Base-by-base conservation (phyloP, 257 asterid genomes). In the Nicotiana paniculata region DNA sequence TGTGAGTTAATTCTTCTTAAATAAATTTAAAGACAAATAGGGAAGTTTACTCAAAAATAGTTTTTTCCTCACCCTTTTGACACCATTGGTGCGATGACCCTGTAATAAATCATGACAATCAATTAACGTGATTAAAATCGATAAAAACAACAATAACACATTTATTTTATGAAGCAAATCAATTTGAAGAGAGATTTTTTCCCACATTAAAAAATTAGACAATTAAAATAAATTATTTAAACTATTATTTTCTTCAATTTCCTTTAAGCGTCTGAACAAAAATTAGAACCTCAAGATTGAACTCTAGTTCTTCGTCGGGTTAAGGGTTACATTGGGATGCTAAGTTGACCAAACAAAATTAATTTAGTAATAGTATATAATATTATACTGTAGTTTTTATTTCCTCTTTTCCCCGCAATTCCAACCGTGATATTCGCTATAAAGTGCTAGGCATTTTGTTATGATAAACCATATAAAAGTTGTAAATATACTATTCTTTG, bases 361-460 rank as follows among this genome's bases (percentile, higher is more conserved):
- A 72, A 72, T 46, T 24, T 4, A 63, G 33, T 48, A 39, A 39
- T 35, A 37, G 9, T 39, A 26, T 15, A 16, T 46, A 24, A 11
- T 2, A 61, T 6, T 46, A 13, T 48, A 24, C 4, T 30, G 32
- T 32, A 30, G 26, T 7, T 75, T 33, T 12, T 12, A 68, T 10
- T 35, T 17, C 77, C 28, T 32, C 53, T 21, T 59, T 37, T 4
- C 2, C 35, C 82, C 82, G 82, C 62, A 74, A 48, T 48, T 74
- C 17, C 9, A 51, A 74, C 26, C 79, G 79, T 64, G 70, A 61
- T 37, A 79, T 79, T 79, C 28, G 82, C 82, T 39, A 79, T 58
- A 79, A 61, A 64, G 79, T 26, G 35, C 28, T 43, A 7, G 8
- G 81, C 48, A 57, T 32, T 26, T 57, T 1, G 81, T 33, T 3